Conservation (phyloP, 2,329 filamentous ascomycete genomes). For the Botrytis byssoidea region DNA sequence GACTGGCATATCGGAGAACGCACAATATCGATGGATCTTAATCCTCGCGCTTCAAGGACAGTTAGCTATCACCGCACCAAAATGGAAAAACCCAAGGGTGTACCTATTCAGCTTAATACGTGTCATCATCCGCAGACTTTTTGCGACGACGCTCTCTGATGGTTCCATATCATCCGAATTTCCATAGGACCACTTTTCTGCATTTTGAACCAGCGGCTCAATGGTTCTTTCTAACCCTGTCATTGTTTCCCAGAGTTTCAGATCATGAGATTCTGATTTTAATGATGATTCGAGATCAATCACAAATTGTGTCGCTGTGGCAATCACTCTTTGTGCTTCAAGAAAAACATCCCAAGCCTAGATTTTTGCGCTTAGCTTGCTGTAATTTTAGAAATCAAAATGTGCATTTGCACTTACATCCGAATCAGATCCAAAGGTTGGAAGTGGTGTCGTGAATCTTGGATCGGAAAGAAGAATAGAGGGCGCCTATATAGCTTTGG, state of each 20-base stretch:
- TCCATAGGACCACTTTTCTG: conserved; percentile 32
- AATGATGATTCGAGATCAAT: conserved; percentile 48
- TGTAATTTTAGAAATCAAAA: neutral
- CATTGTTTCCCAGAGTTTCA: conserved; percentile 40
- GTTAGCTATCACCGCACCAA: neutral
- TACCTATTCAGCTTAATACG: conserved; percentile 44
- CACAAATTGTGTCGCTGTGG: conserved; percentile 49
- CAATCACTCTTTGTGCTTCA: conserved; percentile 49
- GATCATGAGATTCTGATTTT: conserved; percentile 42
- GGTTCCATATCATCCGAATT: conserved; percentile 40
- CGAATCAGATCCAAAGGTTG: conserved; percentile 44
- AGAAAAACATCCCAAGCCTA: conserved; percentile 45
- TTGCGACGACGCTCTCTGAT: conserved; percentile 44
- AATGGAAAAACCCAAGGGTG: neutral
- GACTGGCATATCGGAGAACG: conserved; percentile 51
- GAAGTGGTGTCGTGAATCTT: conserved; percentile 47
- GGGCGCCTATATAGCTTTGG: conserved; percentile 40
- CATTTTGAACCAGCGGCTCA: conserved; percentile 30
- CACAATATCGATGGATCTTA: conserved; percentile 52
- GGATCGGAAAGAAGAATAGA: conserved; percentile 46
- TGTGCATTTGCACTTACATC: conserved; percentile 35
- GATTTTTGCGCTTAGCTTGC: neutral
- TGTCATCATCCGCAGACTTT: conserved; percentile 48
- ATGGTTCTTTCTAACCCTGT: conserved; percentile 32
- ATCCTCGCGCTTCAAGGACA: conserved; percentile 45